Percentiles rank a stretch among this genome's conserved stretches.
These are phyloP conservation scores for Naganishia vaughanmartiniae DNA, from an alignment of 768 basidiomycete species.

Conservation along the genomic window DNA sequence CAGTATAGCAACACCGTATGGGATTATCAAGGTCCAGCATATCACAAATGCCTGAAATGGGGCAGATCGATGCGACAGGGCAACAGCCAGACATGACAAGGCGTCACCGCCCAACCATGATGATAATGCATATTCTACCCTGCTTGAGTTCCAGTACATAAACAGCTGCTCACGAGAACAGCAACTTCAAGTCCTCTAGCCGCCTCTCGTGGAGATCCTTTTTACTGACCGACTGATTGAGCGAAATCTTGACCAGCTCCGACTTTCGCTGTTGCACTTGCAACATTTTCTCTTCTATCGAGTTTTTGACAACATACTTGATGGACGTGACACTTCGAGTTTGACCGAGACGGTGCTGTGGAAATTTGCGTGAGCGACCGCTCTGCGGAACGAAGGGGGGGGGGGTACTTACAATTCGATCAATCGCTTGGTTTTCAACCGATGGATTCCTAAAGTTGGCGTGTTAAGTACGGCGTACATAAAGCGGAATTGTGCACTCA, in stretches of 20 bases:
- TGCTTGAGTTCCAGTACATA: too few relatives aligned
- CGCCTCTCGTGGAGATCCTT: constrained; percentile 81
- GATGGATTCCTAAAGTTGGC: constrained; percentile 74
- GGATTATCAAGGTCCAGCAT: too few relatives aligned
- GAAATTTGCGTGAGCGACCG: constrained; percentile 7
- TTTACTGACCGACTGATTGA: constrained; percentile 81
- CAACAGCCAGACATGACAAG: too few relatives aligned
- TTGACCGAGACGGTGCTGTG: constrained; percentile 91
- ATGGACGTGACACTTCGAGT: constrained; percentile 84
- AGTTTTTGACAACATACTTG: constrained; percentile 88
- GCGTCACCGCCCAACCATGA: too few relatives aligned
- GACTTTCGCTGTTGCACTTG: constrained; percentile 95
- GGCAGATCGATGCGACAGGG: too few relatives aligned
- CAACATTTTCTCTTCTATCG: constrained; percentile 86
- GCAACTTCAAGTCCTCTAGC: constrained; percentile 68
- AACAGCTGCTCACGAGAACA: background rate
- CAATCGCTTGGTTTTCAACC: constrained; percentile 95
- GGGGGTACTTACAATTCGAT: constrained; percentile 74
- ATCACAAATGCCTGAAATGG: too few relatives aligned
- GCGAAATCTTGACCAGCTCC: constrained; percentile 87
- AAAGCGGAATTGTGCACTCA: constrained; percentile 52
- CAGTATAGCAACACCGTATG: too few relatives aligned
- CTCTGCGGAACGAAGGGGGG: background rate
- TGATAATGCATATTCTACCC: background rate
- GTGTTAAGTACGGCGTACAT: constrained; percentile 21